A percentile compares a stretch with the other conserved stretches of the same genome.
Evolutionary conservation across 2,329 filamentous ascomycete species (phyloP).

Genomic region (Dothideomycetes sp.): DNA sequence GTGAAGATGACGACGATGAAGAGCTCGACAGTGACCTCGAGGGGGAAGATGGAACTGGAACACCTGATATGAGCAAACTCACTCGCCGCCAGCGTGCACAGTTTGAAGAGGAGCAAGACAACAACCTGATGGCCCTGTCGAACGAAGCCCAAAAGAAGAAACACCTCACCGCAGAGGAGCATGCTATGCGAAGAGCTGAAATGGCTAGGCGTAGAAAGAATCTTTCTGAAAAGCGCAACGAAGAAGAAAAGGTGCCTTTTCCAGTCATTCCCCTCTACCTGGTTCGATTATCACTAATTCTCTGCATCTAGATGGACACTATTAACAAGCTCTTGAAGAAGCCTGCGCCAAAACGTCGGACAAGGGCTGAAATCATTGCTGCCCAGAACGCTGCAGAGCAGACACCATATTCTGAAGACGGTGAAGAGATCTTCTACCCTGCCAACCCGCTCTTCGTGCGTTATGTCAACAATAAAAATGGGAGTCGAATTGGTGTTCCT

Average conservation of each 20-base stretch:
- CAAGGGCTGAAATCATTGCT: slow-evolving; percentile 39
- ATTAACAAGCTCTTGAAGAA: slow-evolving; percentile 86
- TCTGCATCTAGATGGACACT: slow-evolving; percentile 62
- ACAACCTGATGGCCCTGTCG: slow-evolving; percentile 41
- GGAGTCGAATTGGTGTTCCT: slow-evolving; percentile 55
- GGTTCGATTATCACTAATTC: slow-evolving; percentile 11
- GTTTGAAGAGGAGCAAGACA: slow-evolving; percentile 40
- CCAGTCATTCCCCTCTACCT: not conserved
- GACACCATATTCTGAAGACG: slow-evolving; percentile 33
- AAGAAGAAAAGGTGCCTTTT: slow-evolving; percentile 59
- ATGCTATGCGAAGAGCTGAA: slow-evolving; percentile 62
- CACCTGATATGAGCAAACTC: slow-evolving; percentile 56
- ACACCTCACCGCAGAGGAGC: slow-evolving; percentile 62
- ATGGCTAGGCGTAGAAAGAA: slow-evolving; percentile 68
- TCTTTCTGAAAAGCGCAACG: slow-evolving; percentile 65
- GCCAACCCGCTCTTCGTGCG: slow-evolving; percentile 55
- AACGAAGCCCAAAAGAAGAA: slow-evolving; percentile 67
- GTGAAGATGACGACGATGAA: slow-evolving; percentile 23
- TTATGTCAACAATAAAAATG: slow-evolving; percentile 60
- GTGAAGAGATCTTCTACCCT: slow-evolving; percentile 16
- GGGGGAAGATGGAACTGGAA: slow-evolving; percentile 37
- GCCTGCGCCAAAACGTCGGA: slow-evolving; percentile 61
- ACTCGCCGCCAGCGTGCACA: slow-evolving; percentile 59
- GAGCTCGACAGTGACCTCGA: slow-evolving; percentile 33
- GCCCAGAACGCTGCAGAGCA: slow-evolving; percentile 36